phyloP scores from a whole-genome alignment of 2,329 filamentous ascomycete species.

The Knufia petricola region DNA sequence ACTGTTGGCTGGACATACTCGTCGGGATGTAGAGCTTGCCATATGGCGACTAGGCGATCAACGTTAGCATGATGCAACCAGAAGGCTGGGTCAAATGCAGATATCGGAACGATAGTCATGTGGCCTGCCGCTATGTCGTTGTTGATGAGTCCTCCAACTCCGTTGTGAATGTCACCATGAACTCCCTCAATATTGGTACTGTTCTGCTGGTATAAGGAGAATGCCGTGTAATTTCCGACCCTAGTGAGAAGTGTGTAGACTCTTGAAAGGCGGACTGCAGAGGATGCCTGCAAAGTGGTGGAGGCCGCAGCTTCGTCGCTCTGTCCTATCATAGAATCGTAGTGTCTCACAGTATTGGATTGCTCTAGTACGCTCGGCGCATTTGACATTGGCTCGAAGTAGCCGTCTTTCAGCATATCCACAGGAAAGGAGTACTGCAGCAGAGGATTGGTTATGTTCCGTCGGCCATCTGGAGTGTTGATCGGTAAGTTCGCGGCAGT shows the following conservation, averaged over 20 bases:
- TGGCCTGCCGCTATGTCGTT: constrained; percentile 36
- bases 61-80: constrained; percentile 67
- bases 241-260: constrained; percentile 26
- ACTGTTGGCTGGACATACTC: constrained; percentile 40
- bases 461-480: constrained; percentile 32
- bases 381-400: neutral
- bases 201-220: constrained; percentile 15
- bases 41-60: constrained; percentile 66
- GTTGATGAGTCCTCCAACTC: constrained; percentile 39
- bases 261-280: constrained; percentile 14
- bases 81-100: constrained; percentile 71
- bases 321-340: constrained; percentile 10
- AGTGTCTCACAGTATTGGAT: constrained; percentile 17
- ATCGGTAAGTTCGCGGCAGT: constrained; percentile 33
- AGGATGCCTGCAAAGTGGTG: constrained; percentile 16
- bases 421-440: constrained; percentile 32
- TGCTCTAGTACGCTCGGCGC: constrained; percentile 13
- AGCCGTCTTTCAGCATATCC: constrained; percentile 15
- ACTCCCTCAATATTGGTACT: constrained; percentile 33
- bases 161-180: constrained; percentile 42
- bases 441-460: constrained; percentile 36
- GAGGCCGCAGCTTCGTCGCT: constrained; percentile 19
- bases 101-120: constrained; percentile 61
- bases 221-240: constrained; percentile 23
- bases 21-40: constrained; percentile 63